A percentile compares a stretch with the other conserved stretches of the same genome.
These are phyloP conservation scores for Phylloporus sp. DNA, from an alignment of 1,284 basidiomycete species.

Conservation along the genomic window DNA sequence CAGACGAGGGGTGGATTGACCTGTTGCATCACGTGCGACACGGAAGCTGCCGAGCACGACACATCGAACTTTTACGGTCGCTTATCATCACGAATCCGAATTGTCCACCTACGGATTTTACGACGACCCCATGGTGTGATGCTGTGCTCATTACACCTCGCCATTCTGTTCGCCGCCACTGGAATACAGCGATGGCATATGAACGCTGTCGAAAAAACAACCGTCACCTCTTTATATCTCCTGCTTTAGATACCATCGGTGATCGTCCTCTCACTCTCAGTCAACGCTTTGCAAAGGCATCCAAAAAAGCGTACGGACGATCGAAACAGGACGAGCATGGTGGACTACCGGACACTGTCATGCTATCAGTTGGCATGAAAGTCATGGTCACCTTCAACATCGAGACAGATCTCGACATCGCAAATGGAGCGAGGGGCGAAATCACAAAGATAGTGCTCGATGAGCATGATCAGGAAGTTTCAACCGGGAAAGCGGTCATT, in stretches of 20 bases:
- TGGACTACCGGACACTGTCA: not conserved
- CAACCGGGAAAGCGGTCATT: not conserved
- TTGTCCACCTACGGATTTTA: not conserved
- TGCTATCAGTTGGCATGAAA: constrained; percentile 20
- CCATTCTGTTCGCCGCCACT: not conserved
- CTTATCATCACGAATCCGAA: not conserved
- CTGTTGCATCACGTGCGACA: no score
- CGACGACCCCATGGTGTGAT: not conserved
- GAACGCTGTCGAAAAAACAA: not conserved
- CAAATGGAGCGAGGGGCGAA: constrained; percentile 22
- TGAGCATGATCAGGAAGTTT: constrained; percentile 6
- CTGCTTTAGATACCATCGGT: not conserved
- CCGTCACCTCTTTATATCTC: not conserved
- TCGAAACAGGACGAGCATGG: constrained; percentile 5
- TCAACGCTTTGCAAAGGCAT: not conserved
- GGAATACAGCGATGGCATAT: not conserved
- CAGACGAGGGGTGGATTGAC: not conserved
- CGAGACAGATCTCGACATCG: constrained; percentile 32
- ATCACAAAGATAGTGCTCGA: not conserved
- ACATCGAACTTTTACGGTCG: not conserved
- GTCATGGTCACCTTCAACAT: constrained; percentile 30
- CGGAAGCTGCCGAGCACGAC: constrained; percentile 1
- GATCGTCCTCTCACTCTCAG: not conserved
- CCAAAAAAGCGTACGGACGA: not conserved
- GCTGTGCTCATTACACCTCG: not conserved